These are phyloP conservation scores for Fusarium anthophilum DNA, from an alignment of 2,329 filamentous ascomycete species.

Conservation along the genomic window DNA sequence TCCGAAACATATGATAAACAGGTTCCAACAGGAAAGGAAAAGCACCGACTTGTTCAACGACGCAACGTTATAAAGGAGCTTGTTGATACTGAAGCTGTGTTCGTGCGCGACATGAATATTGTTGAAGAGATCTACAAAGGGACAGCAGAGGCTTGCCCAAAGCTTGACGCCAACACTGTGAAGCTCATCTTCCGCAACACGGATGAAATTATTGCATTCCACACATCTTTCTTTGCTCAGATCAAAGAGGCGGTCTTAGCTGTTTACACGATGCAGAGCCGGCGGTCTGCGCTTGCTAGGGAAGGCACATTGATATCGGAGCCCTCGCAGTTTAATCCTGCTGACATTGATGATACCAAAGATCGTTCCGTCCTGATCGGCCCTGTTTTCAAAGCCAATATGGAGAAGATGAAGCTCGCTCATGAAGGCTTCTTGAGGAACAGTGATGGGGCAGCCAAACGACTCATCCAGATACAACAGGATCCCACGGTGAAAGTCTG, in stretches of 20 bases:
- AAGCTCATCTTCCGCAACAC: slow-evolving; percentile 94
- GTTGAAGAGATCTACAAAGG: slow-evolving; percentile 98
- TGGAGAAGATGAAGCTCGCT: slow-evolving; percentile 67
- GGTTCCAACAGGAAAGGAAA: slow-evolving; percentile 62
- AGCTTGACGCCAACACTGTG: slow-evolving; percentile 83
- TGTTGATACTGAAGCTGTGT: slow-evolving; percentile 90
- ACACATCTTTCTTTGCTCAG: slow-evolving; percentile 79
- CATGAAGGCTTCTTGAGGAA: slow-evolving; percentile 72
- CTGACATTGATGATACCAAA: slow-evolving; percentile 60
- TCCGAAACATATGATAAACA: slow-evolving; percentile 51
- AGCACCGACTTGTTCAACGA: slow-evolving; percentile 80
- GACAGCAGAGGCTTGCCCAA: slow-evolving; percentile 82
- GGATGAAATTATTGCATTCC: slow-evolving; percentile 88
- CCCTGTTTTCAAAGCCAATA: slow-evolving; percentile 63
- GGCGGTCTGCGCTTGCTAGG: slow-evolving; percentile 53
- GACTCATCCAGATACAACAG: slow-evolving; percentile 69
- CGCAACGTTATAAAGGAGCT: slow-evolving; percentile 90
- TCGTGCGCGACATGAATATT: slow-evolving; percentile 95
- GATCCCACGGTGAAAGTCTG: slow-evolving; percentile 78
- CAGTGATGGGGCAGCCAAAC: slow-evolving; percentile 69
- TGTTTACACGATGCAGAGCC: slow-evolving; percentile 75
- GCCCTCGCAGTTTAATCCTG: slow-evolving; percentile 49
- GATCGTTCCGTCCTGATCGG: slow-evolving; percentile 64
- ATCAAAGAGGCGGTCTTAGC: slow-evolving; percentile 83
- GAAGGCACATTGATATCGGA: slow-evolving; percentile 55